Base-by-base conservation (phyloP, 148 eudicot genomes). In the Diospyros lotus region DNA sequence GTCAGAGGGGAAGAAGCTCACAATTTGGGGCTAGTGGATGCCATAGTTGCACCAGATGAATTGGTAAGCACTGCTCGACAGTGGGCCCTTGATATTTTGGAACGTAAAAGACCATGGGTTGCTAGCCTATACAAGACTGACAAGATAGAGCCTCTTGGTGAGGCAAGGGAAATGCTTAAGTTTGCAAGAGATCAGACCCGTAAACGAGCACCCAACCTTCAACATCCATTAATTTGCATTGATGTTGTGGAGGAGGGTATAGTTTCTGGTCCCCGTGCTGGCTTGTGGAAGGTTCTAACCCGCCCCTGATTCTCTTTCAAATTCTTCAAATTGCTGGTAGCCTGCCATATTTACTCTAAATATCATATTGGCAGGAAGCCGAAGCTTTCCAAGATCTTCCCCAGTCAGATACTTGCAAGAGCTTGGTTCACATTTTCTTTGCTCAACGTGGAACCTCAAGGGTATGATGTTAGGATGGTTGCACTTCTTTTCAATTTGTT, bases 381-480 rank as follows among this genome's bases (percentile, higher is more conserved):
- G 91, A 87, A 66, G 93, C 83, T 52, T 94, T 89, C 66, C 88
- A 89, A 77, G 84, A 72, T 74, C 93, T 94, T 77, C 76, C 88
- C 43, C 84, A 76, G 53, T 90, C 97, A 17, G 98, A 92, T 80
- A 91, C 98, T 70, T 90, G 93, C 91, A 94, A 83, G 89, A 86
- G 95, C 82, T 86, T 94, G 89, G 92, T 92, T 64, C 95, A 94
- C 79, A 63, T 94, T 55, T 94, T 94, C 87, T 94, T 94, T 83
- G 84, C 97, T 73, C 97, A 90, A 73, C 97, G 98, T 77, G 92
- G 95, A 72, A 92, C 97, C 72, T 77, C 97, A 79, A 94, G 87
- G 98, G 98, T 94, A 80, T 52, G 56, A 11, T 43, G 50, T 17
- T 52, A 50, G 5, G 39, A 41, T 15, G 50, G 38, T 59, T 64